phyloP scores from a whole-genome alignment of 1,284 basidiomycete species.

The Puccinia brachypodii region DNA sequence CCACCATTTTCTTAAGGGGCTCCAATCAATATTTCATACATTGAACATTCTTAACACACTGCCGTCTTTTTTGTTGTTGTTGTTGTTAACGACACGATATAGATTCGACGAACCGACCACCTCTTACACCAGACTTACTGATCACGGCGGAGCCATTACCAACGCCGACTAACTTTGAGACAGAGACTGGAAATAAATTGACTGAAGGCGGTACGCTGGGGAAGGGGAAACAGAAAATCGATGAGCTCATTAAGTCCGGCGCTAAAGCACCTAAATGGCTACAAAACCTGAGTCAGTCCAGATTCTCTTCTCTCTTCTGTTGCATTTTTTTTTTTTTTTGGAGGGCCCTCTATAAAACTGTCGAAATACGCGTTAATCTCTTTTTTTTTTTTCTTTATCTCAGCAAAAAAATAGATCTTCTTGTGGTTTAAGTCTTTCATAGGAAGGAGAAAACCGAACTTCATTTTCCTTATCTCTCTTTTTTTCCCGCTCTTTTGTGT shows the following conservation, averaged over 20 bases:
- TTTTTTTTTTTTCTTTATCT: not conserved
- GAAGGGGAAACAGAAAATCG: constrained; percentile 49
- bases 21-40: too few relatives aligned
- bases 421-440: not conserved
- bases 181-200: constrained; percentile 42
- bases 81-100: too few relatives aligned
- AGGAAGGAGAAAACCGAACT: not conserved
- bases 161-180: constrained; percentile 58
- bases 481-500: not conserved
- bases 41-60: too few relatives aligned
- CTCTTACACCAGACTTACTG: constrained; percentile 65
- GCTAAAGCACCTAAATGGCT: constrained; percentile 62
- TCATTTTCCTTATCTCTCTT: not conserved
- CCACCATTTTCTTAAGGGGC: too few relatives aligned
- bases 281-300: constrained; percentile 57
- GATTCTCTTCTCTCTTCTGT: not conserved
- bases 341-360: not conserved
- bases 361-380: too few relatives aligned
- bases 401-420: not conserved
- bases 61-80: too few relatives aligned
- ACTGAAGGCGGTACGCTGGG: constrained; percentile 23
- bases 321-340: not conserved
- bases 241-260: constrained; percentile 53
- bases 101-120: constrained; percentile 62
- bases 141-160: constrained; percentile 67